phyloP scores from a whole-genome alignment of 371 early-diverging fungal genomes.

The Ordospora colligata region DNA sequence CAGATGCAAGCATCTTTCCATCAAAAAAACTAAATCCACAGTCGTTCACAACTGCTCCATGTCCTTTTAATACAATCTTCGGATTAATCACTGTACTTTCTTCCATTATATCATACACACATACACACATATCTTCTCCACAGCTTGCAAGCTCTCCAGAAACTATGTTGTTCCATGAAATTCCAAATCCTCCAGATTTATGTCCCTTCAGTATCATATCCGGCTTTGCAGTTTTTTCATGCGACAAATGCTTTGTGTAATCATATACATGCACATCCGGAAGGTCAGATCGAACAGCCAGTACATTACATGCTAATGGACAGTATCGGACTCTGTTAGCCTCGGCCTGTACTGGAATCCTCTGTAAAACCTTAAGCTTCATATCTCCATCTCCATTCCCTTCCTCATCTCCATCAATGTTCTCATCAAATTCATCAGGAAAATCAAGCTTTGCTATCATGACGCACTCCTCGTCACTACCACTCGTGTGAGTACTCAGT shows the following conservation, averaged over 20 bases:
- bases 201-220: constrained; percentile 77
- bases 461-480: constrained; percentile 79
- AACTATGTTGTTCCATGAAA: constrained; percentile 63
- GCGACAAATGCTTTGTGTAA: constrained; percentile 75
- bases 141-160: constrained; percentile 68
- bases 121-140: constrained; percentile 73
- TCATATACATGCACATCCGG: constrained; percentile 87
- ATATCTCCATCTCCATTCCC: constrained; percentile 68
- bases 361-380: constrained; percentile 50
- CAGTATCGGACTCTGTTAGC: constrained; percentile 63
- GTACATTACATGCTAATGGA: constrained; percentile 77
- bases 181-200: constrained; percentile 76
- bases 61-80: constrained; percentile 67
- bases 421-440: constrained; percentile 67
- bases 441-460: constrained; percentile 76
- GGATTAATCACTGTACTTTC: constrained; percentile 17
- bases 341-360: constrained; percentile 46
- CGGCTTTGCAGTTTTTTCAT: constrained; percentile 70
- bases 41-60: constrained; percentile 83
- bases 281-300: constrained; percentile 78
- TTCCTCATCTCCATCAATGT: constrained; percentile 73
- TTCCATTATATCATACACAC: constrained; percentile 72
- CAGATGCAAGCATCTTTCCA: constrained; percentile 76
- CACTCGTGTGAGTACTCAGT: constrained; percentile 87
- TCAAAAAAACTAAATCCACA: constrained; percentile 71